Evolutionary conservation across 2,329 filamentous ascomycete species (phyloP), one percentile per base, ranked within the genome.

Genomic region (Exophiala aquamarina): DNA sequence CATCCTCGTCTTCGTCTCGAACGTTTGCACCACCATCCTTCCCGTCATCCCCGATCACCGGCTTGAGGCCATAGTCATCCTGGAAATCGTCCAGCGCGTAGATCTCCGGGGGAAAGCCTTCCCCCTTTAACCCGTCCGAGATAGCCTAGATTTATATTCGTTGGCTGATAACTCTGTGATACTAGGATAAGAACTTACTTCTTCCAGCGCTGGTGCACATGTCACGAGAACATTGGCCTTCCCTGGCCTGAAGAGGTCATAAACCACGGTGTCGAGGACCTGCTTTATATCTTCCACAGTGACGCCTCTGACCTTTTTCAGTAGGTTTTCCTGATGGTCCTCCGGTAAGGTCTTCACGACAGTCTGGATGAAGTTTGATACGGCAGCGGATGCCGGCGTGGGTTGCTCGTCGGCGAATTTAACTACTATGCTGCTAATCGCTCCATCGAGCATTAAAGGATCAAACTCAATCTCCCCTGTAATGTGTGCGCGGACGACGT

Each of bases 351-450:
- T 84, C 11, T 86, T 79, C 39, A 97, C 79, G 4, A 95, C 91
- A 47, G 88, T 82, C 50, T 86, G 82, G 9, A 91, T 77, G 66
- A 94, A 98, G 62, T 89, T 92, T 58, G 87, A 83, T 61, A 85
- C 79, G 1, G 91, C 93, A 1, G 93, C 91, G 34, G 78, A 81
- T 5, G 84, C 80, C 77, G 94, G 88, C 1, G 88, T 96, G 2
- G 86, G 79, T 67, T 96, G 89, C 62, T 94, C 88, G 59, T 95
- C 89, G 2, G 91, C 93, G 63, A 94, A 87, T 41, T 76, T 78
- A 52, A 91, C 84, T 23, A 98, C 89, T 48, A 98, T 90, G 58
- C 84, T 86, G 63, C 87, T 93, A 50, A 98, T 87, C 3, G 92
- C 90, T 4, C 89, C 91, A 67, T 97, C 89, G 8, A 97, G 81